Conservation (phyloP, 495 filamentous ascomycete genomes). For the Alectoria sarmentosa region DNA sequence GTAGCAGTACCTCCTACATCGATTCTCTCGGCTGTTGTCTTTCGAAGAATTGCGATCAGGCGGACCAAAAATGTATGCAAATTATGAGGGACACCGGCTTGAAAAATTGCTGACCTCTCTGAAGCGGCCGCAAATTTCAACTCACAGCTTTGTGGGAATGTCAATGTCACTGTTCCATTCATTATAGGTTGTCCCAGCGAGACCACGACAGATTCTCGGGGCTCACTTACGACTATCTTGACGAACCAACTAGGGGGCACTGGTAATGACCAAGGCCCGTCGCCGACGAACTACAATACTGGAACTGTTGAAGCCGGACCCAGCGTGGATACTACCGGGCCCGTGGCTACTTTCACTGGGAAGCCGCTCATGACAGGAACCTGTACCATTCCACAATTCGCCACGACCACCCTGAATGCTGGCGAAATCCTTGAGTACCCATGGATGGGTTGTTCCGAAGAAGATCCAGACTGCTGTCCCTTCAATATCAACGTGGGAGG, state of each 20-base stretch:
- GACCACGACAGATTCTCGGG: neutral
- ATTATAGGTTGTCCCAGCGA: slow-evolving; percentile 20
- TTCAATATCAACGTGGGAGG: slow-evolving; percentile 21
- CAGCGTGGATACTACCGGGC: slow-evolving; percentile 18
- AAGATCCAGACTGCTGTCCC: slow-evolving; percentile 26
- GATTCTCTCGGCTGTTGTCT: slow-evolving; percentile 26
- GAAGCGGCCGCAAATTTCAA: slow-evolving; percentile 25
- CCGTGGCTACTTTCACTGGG: slow-evolving; percentile 25
- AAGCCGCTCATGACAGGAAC: slow-evolving; percentile 22
- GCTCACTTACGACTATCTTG: neutral
- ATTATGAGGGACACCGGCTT: neutral
- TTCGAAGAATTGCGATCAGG: slow-evolving; percentile 17
- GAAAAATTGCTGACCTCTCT: slow-evolving; percentile 8
- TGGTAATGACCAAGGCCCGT: neutral
- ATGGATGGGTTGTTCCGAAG: slow-evolving; percentile 26
- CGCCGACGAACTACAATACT: neutral
- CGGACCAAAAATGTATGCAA: slow-evolving; percentile 25
- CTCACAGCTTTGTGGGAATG: slow-evolving; percentile 20
- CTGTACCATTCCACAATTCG: slow-evolving; percentile 25
- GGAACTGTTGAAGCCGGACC: slow-evolving; percentile 17
- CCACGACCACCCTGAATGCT: slow-evolving; percentile 16
- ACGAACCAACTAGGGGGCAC: neutral
- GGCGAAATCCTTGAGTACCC: slow-evolving; percentile 26
- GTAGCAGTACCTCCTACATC: slow-evolving; percentile 22
- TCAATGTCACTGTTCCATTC: slow-evolving; percentile 26